Base-by-base conservation (phyloP, 192 early-diverging fungal genomes). In the Linnemannia elongata region DNA sequence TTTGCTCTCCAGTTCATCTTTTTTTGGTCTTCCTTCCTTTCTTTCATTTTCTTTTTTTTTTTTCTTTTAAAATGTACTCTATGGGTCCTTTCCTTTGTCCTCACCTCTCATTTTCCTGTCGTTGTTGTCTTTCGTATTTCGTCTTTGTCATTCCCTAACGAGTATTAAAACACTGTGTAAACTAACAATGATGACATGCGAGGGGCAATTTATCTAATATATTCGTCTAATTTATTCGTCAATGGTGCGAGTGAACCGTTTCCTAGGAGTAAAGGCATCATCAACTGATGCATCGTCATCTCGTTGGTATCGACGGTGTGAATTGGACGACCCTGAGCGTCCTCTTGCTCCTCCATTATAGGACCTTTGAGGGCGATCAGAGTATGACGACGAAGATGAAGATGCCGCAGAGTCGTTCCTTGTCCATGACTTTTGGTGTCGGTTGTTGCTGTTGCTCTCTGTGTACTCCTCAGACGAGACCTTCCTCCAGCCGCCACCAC, bases 401-500 rank as follows among this genome's bases (percentile, higher is more conserved):
- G 55, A 8, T 57, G 55, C 1, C 9, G 55, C 27, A 1, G 60
- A 33, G 5, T 66, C n/a, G 33, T 30, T 66, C 60, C 30, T 66
- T 30, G 60, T 66, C 60, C 60, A 66, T 4, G 60, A 4, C 27
- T 66, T 66, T 10, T 66, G 60, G 4, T 30, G 60, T 15, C 10
- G 33, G 27, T 33, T 30, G 12, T 24, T 66, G 60, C 30, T 66
- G 60, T 30, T 66, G 60, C 38, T 57, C 33, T 60, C 52, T 22
- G 7, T 60, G 24, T 77, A 60, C 39, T 77, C 60, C 24, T 77
- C 75, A 9, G 60, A 38, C 4, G 75, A 77, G 5, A 77, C 75
- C 41, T 68, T 77, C 24, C 75, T 60, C 75, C 75, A 77, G 27
- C 75, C 75, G 8, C 60, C 60, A 24, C 36, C 60, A 22, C n/a